A percentile compares a stretch with the other conserved stretches of the same genome.
These are phyloP conservation scores for Tylopilus plumbeoviolaceoides DNA, from an alignment of 768 basidiomycete genomes.

Conservation along the genomic window DNA sequence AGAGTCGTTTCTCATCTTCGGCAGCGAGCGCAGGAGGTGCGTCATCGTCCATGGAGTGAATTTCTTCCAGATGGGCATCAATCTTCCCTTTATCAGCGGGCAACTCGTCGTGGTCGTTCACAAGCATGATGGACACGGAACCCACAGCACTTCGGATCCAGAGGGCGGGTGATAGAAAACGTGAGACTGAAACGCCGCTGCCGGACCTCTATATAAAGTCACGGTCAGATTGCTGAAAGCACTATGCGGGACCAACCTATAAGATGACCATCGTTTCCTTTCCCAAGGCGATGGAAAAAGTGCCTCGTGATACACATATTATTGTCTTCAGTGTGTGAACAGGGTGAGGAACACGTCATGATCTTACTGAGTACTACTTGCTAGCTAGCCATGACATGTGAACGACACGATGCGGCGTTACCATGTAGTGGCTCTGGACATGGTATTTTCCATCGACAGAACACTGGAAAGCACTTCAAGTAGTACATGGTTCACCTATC, in stretches of 20 bases:
- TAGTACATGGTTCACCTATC: neutral
- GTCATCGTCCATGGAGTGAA: neutral
- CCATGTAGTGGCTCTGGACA: neutral
- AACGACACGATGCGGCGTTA: neutral
- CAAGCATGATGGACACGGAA: neutral
- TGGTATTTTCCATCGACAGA: too few relatives aligned
- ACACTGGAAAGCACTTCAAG: neutral
- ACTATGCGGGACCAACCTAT: neutral
- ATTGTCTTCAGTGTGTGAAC: neutral
- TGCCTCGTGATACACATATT: neutral
- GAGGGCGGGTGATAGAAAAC: neutral
- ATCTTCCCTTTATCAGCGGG: neutral
- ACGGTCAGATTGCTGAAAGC: neutral
- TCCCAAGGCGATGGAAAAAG: neutral
- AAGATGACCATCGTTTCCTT: neutral
- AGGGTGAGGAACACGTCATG: neutral
- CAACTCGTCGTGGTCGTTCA: neutral
- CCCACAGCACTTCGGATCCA: neutral
- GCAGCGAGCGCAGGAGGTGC: slow-evolving; percentile 7
- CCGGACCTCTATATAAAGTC: neutral
- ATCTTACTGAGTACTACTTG: too few relatives aligned
- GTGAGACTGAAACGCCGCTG: neutral
- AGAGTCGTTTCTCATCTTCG: slow-evolving; percentile 49
- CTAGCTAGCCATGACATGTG: neutral
- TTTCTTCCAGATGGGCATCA: neutral